Percentiles rank a stretch among this genome's conserved stretches.
Conservation (phyloP, 805 yeast genomes). For the Lipomyces japonicus region DNA sequence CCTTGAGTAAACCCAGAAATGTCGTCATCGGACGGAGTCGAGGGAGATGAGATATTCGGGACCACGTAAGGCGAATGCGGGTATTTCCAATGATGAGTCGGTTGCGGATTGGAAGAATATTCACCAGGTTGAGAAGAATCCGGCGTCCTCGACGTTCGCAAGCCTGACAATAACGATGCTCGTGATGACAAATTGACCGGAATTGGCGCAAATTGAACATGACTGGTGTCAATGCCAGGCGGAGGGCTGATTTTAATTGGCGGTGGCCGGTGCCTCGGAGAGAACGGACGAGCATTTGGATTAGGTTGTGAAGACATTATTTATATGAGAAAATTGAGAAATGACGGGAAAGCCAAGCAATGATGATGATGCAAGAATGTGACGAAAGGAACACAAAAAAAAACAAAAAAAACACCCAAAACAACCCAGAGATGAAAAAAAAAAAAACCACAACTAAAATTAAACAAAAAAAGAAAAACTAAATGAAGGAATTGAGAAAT, state of each 20-base stretch:
- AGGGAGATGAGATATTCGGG: neutral
- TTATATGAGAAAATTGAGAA: neutral
- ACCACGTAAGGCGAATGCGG: conserved; percentile 4
- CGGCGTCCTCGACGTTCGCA: conserved; percentile 7
- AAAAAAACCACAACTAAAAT: neutral
- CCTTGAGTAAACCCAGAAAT: conserved; percentile 1
- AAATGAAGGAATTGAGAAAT: neutral
- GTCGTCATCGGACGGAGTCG: conserved; percentile 4
- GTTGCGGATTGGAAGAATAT: neutral
- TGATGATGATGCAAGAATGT: neutral
- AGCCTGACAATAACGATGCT: conserved; percentile 8
- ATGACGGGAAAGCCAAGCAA: neutral
- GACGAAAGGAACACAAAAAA: neutral
- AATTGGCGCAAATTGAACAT: conserved; percentile 1
- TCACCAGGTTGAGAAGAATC: neutral
- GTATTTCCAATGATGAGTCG: conserved; percentile 2
- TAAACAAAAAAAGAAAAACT: neutral
- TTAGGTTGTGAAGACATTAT: conserved; percentile 9
- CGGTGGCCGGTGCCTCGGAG: conserved; percentile 21
- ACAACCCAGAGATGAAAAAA: neutral
- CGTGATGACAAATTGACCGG: conserved; percentile 1
- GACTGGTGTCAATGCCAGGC: neutral
- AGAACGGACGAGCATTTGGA: conserved; percentile 16
- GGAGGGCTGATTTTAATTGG: conserved; percentile 9
- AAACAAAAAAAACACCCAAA: neutral